Evolutionary conservation across 371 early-diverging fungal species (phyloP).

Genomic region (Rhizomucor pusillus): DNA sequence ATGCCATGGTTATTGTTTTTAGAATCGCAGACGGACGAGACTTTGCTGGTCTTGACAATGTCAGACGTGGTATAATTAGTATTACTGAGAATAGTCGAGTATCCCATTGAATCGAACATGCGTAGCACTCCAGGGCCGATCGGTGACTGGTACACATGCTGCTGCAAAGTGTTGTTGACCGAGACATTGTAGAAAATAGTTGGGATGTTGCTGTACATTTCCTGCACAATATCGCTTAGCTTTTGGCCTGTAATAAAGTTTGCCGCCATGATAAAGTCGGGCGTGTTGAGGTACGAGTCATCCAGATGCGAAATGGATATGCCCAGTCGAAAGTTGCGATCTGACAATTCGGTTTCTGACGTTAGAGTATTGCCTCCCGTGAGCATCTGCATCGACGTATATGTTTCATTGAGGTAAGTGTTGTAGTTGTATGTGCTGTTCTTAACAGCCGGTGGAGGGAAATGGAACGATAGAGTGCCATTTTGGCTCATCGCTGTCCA

Average conservation of each 20-base stretch:
- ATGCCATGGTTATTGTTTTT: constrained; percentile 10
- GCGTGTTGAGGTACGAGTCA: constrained; percentile 22
- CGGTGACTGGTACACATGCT: constrained; percentile 30
- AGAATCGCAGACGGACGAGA: constrained; percentile 26
- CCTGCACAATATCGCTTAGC: constrained; percentile 21
- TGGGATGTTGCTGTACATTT: constrained; percentile 23
- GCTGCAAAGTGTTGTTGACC: constrained; percentile 14
- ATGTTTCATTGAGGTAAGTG: constrained; percentile 31
- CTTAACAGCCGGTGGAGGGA: constrained; percentile 19
- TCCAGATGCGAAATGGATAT: constrained; percentile 41
- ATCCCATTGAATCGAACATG: constrained; percentile 42
- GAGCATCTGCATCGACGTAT: constrained; percentile 32
- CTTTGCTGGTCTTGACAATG: constrained; percentile 24
- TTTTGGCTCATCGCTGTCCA: constrained; percentile 30
- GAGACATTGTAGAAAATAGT: constrained; percentile 21
- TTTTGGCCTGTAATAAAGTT: constrained; percentile 25
- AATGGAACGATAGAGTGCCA: constrained; percentile 30
- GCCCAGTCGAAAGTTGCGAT: constrained; percentile 34
- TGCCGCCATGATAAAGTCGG: constrained; percentile 44
- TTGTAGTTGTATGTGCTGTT: constrained; percentile 31
- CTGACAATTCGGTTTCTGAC: constrained; percentile 11
- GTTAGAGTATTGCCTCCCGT: constrained; percentile 26
- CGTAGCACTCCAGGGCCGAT: constrained; percentile 49
- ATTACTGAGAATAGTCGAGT: constrained; percentile 35
- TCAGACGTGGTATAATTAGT: constrained; percentile 35